Evolutionary conservation across 1,284 basidiomycete species (phyloP).

Genomic region (Caloboletus firmus): DNA sequence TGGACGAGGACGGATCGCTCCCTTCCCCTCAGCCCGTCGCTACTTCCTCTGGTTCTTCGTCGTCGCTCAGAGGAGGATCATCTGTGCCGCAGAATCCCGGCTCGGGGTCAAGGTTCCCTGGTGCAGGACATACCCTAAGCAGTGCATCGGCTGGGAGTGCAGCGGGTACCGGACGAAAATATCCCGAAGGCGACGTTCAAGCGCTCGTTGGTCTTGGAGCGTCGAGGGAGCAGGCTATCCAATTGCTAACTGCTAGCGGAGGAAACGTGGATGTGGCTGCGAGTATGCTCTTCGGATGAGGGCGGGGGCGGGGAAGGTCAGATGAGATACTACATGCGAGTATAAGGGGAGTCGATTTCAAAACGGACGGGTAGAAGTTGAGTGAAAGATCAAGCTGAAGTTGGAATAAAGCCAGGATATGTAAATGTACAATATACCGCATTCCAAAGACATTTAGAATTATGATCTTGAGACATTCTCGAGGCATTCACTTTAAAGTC

Average conservation of each 20-base stretch:
- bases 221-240: constrained; percentile 72
- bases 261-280: constrained; percentile 91
- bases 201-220: constrained; percentile 76
- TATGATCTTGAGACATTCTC: no score
- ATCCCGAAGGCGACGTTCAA: constrained; percentile 55
- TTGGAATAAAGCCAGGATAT: constrained; percentile 1
- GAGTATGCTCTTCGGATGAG: constrained; percentile 72
- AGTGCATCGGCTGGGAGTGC: constrained; percentile 22
- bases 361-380: background rate
- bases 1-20: constrained; percentile 19
- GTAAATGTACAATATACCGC: background rate
- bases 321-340: background rate
- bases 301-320: background rate
- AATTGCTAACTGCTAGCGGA: constrained; percentile 72
- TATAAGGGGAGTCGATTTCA: background rate
- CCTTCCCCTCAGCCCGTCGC: constrained; percentile 14
- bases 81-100: constrained; percentile 8
- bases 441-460: constrained; percentile 7
- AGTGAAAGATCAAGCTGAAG: background rate
- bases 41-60: constrained; percentile 7
- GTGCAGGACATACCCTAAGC: constrained; percentile 57
- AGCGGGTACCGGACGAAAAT: constrained; percentile 24
- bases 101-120: constrained; percentile 50
- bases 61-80: constrained; percentile 13
- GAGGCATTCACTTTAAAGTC: no score